Base-by-base conservation (phyloP, 768 basidiomycete species). In the Obba rivulosa region DNA sequence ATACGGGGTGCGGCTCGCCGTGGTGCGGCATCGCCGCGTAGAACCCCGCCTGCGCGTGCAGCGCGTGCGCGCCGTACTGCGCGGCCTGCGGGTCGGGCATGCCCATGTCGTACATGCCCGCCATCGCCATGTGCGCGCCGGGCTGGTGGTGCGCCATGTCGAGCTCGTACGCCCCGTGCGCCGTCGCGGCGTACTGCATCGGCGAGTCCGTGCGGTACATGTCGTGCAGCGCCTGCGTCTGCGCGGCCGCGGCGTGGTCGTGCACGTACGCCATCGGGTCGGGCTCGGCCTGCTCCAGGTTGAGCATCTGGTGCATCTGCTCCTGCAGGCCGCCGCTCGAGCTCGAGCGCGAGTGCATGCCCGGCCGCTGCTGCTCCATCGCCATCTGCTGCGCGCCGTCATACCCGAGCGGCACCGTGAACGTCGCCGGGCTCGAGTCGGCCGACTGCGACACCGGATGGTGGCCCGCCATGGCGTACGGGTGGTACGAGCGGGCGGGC, bases 341-440 rank as follows among this genome's bases (percentile, higher is more conserved):
- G 52, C 56, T 52, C 50, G 59, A 52, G 46, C 56, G 60, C 51
- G 59, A 54, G 46, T 57, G 55, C 18, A 40, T 18, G 34, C 45
- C 21, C 10, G 47, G 35, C 11, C 47, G 47, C 11, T 22, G 17
- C 20, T 43, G 39, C 18, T 21, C 22, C 35, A 37, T 47, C 45
- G 23, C 45, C 47, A 36, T 43, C 42, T 34, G 54, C 52, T n/a
- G 52, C 41, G 41, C 34, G 14, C 31, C 44, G 46, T 56, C 56
- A 52, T 64, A 62, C 17, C 56, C 66, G 20, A 68, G 55, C 20
- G 18, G 84, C 74, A 60, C 84, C 78, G 54, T 81, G 79, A 41
- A 77, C 74, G 44, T 80, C 70, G 50, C 64, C 55, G 57, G 65
- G 48, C 59, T 66, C 10, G 67, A 68, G 35, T 68, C 69, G 22